Evolutionary conservation across 2,329 filamentous ascomycete genomes (phyloP), one percentile per base, ranked within the genome.

Genomic region (Xylariales sp.): DNA sequence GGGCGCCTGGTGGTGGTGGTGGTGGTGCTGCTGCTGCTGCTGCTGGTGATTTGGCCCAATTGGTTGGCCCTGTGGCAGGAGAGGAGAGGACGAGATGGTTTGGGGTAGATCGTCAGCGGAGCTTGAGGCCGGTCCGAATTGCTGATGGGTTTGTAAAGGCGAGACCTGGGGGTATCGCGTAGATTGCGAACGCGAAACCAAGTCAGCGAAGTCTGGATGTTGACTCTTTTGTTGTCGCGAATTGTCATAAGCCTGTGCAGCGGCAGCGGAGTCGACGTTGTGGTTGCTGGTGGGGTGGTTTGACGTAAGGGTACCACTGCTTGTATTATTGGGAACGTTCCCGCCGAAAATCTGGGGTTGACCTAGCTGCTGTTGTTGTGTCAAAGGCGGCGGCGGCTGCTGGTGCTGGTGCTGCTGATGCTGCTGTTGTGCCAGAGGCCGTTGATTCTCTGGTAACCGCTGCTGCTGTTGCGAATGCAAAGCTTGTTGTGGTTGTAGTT

Each of bases 171-270:
- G 49, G 50, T 69, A 74, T 51, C 70, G 70, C 46, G 74, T 70
- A 47, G 71, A 75, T 58, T 77, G 72, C 11, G 73, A 73, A 41
- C 72, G 71, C 42, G 66, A 68, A 24, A 73, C 66, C 38, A 67
- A 60, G 48, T 74, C 70, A 42, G 61, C 60, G 48, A 70, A 74
- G 47, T 76, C 72, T 60, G 46, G 60, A 38, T 63, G 53, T 38
- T 62, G 63, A 56, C 53, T 43, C 66, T 63, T 52, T 62, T 57
- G 25, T 50, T 50, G 31, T 51, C 47, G 33, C 47, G 50, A 45
- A 46, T 49, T 41, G 40, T 53, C 33, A 46, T 48, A 42, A 51
- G 47, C 14, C 53, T 51, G 40, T 54, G 38, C 19, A 33, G 28
- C 9, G 38, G 29, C 24, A 20, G 37, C 33, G 38, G 19, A 25